These are phyloP conservation scores for Cladosporium cucumerinum DNA, from an alignment of 2,329 filamentous ascomycete species.

Conservation along the genomic window DNA sequence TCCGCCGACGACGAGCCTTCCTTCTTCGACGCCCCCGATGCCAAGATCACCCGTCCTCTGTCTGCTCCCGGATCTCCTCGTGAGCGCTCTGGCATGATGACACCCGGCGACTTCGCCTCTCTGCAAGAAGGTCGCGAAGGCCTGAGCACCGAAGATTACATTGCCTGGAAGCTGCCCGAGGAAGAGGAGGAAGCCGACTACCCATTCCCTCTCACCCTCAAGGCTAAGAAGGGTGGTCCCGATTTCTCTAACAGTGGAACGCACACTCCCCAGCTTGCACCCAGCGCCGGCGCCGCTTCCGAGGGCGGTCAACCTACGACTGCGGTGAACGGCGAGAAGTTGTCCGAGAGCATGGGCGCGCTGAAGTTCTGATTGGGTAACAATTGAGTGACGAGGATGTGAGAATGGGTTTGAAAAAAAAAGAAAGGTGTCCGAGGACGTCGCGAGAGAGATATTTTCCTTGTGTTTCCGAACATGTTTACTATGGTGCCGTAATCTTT, in stretches of 20 bases:
- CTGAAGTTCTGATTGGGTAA: slow-evolving; percentile 9
- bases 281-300: slow-evolving; percentile 2
- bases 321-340: slow-evolving; percentile 3
- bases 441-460: neutral
- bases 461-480: neutral
- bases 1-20: slow-evolving; percentile 70
- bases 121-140: slow-evolving; percentile 92
- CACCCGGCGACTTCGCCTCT: slow-evolving; percentile 94
- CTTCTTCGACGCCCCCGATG: slow-evolving; percentile 84
- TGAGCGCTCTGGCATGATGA: slow-evolving; percentile 96
- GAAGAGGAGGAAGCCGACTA: slow-evolving; percentile 79
- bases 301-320: slow-evolving; percentile 6
- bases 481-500: neutral
- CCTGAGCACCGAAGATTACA: slow-evolving; percentile 92
- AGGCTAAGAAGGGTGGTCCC: slow-evolving; percentile 32
- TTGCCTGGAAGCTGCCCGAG: slow-evolving; percentile 90
- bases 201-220: slow-evolving; percentile 66
- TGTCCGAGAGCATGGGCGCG: neutral
- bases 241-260: slow-evolving; percentile 11
- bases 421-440: neutral
- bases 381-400: neutral
- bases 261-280: slow-evolving; percentile 4
- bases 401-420: neutral
- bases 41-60: slow-evolving; percentile 88
- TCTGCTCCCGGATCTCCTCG: slow-evolving; percentile 91